phyloP scores from a whole-genome alignment of 2,329 filamentous ascomycete genomes.

The Plenodomus biglobosus region DNA sequence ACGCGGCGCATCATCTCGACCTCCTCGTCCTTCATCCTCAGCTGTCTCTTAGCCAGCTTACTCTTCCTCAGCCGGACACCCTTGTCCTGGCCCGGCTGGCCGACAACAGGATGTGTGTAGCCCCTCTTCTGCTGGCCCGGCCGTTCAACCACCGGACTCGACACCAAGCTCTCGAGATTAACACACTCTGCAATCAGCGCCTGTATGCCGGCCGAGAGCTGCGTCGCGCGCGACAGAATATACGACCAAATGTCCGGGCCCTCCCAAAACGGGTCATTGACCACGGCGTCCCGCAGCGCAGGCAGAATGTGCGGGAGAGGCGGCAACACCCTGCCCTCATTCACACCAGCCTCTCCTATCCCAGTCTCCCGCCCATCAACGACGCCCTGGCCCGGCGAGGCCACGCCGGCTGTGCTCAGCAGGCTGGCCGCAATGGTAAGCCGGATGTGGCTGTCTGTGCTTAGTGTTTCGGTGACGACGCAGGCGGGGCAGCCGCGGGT shows the following conservation, averaged over 20 bases:
- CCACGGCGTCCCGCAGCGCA: conserved; percentile 45
- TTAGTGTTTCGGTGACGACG: conserved; percentile 47
- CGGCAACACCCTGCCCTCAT: conserved; percentile 22
- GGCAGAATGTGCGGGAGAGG: conserved; percentile 46
- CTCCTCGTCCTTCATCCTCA: conserved; percentile 48
- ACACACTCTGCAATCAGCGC: conserved; percentile 50
- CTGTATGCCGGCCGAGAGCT: conserved; percentile 49
- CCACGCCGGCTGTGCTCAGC: conserved; percentile 29
- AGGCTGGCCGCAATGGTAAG: conserved; percentile 52
- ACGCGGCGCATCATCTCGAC: conserved; percentile 47
- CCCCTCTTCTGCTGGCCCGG: conserved; percentile 15
- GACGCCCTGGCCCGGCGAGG: conserved; percentile 3
- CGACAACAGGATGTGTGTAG: conserved; percentile 20
- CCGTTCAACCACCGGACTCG: conserved; percentile 29
- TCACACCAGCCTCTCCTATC: conserved; percentile 7
- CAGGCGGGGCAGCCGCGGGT: conserved; percentile 59
- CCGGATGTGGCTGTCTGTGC: conserved; percentile 52
- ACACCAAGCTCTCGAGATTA: conserved; percentile 47
- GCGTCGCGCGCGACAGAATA: conserved; percentile 48
- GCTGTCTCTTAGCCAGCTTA: conserved; percentile 51
- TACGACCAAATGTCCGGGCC: conserved; percentile 46
- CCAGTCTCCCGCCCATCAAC: not conserved
- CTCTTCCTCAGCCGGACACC: conserved; percentile 41
- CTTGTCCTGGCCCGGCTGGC: conserved; percentile 17
- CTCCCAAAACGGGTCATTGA: conserved; percentile 48